A percentile compares a stretch with the other conserved stretches of the same genome.
Evolutionary conservation across 495 filamentous ascomycete species (phyloP).

Genomic region (Lineolata rhizophorae): DNA sequence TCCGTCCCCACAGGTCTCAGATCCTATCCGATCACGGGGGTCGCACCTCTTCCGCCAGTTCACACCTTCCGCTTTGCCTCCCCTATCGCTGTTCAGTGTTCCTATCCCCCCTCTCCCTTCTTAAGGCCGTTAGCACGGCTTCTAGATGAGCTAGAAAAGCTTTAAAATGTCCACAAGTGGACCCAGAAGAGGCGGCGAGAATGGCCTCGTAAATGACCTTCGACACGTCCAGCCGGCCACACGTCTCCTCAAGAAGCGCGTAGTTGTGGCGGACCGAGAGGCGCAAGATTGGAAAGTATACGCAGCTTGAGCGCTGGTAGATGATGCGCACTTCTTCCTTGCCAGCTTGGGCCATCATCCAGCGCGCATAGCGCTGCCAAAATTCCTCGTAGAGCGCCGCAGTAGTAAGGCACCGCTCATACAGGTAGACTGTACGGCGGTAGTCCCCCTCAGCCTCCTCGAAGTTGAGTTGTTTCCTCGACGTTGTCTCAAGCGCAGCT

Average conservation of each 20-base stretch:
- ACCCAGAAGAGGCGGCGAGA: too few relatives aligned
- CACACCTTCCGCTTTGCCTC: too few relatives aligned
- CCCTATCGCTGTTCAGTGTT: too few relatives aligned
- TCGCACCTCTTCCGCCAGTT: too few relatives aligned
- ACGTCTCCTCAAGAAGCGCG: conserved; percentile 83
- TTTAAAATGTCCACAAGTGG: too few relatives aligned
- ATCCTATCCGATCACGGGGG: too few relatives aligned
- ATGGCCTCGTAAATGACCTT: conserved; percentile 68
- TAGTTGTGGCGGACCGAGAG: conserved; percentile 72
- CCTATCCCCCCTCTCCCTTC: too few relatives aligned
- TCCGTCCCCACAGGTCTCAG: too few relatives aligned
- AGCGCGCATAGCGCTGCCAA: conserved; percentile 91
- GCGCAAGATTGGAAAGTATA: conserved; percentile 67
- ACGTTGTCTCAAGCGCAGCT: too few relatives aligned
- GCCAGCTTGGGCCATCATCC: conserved; percentile 66
- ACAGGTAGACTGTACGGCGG: conserved; percentile 54
- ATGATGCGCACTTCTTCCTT: conserved; percentile 91
- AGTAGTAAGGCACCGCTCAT: conserved; percentile 82
- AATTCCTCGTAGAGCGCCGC: conserved; percentile 93
- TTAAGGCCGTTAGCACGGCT: too few relatives aligned
- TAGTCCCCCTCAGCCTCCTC: conserved; percentile 76
- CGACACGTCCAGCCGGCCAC: conserved; percentile 48
- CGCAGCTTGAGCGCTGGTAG: conserved; percentile 64
- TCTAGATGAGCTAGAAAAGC: too few relatives aligned
- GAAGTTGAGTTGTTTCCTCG: too few relatives aligned